Conservation (phyloP, 129 eudicot genomes). For the Ambrosia artemisiifolia region DNA sequence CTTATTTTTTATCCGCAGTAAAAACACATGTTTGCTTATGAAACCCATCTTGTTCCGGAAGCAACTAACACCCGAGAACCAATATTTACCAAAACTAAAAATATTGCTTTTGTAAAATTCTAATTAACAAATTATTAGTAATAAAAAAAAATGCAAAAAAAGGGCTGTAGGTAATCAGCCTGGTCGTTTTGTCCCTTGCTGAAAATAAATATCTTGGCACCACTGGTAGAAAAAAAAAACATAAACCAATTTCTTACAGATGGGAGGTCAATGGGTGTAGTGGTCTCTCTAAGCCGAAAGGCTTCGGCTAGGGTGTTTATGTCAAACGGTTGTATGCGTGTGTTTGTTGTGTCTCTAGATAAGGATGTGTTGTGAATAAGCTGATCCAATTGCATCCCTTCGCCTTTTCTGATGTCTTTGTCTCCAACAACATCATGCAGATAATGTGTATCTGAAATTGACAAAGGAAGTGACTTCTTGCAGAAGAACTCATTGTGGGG, state of each 20-base stretch:
- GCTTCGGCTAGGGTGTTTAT: constrained; percentile 51
- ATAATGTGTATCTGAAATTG: constrained; percentile 62
- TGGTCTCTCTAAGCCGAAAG: constrained; percentile 48
- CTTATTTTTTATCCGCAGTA: not conserved
- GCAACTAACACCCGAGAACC: not conserved
- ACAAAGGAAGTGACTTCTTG: constrained; percentile 54
- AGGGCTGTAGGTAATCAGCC: not conserved
- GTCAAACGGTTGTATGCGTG: constrained; percentile 53
- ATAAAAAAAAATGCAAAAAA: not conserved
- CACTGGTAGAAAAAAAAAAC: not conserved
- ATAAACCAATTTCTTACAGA: constrained; percentile 35
- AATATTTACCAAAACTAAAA: not conserved
- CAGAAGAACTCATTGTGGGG: constrained; percentile 68
- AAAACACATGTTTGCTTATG: not conserved
- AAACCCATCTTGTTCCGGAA: not conserved
- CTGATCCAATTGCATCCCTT: constrained; percentile 72
- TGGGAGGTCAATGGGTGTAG: constrained; percentile 49
- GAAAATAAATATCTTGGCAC: not conserved
- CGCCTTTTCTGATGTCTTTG: constrained; percentile 60
- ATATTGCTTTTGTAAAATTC: not conserved
- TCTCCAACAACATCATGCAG: constrained; percentile 62
- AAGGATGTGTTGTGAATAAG: constrained; percentile 38
- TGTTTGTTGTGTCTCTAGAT: constrained; percentile 21
- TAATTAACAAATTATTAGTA: not conserved
- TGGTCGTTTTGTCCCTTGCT: not conserved